Percentiles rank a stretch among this genome's conserved stretches.
Evolutionary conservation across 371 early-diverging fungal genomes (phyloP).

Genomic region (Haplosporangium sp.): DNA sequence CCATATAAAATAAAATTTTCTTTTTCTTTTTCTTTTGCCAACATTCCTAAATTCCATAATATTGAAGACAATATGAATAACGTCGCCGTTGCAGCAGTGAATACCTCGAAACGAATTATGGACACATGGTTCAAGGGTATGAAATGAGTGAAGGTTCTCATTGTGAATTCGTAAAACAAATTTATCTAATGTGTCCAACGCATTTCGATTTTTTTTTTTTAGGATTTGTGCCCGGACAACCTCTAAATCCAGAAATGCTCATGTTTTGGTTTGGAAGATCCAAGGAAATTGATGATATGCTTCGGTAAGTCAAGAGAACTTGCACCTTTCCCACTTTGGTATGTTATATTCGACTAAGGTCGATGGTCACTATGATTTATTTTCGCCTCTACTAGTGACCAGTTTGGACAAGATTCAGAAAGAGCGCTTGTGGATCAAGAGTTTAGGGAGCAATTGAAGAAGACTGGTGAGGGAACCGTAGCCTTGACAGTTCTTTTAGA

Average conservation of each 20-base stretch:
- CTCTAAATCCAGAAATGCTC: slow-evolving; percentile 18
- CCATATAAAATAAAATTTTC: neutral
- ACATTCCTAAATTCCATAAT: neutral
- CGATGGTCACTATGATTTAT: too few relatives aligned
- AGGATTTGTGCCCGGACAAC: slow-evolving; percentile 52
- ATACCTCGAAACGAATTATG: slow-evolving; percentile 39
- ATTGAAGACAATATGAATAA: slow-evolving; percentile 3
- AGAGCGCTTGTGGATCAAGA: slow-evolving; percentile 32
- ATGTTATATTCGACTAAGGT: too few relatives aligned
- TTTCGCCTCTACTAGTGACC: slow-evolving; percentile 8
- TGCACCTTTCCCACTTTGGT: neutral
- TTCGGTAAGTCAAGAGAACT: slow-evolving; percentile 22
- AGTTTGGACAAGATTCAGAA: slow-evolving; percentile 41
- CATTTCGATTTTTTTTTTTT: too few relatives aligned
- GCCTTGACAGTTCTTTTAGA: slow-evolving; percentile 65
- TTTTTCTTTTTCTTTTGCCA: neutral
- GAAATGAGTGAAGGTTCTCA: neutral
- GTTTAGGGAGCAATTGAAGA: slow-evolving; percentile 24
- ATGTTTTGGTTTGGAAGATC: slow-evolving; percentile 34
- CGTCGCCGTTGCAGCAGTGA: slow-evolving; percentile 19
- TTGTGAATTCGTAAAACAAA: too few relatives aligned
- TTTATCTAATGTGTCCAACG: too few relatives aligned
- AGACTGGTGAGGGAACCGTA: slow-evolving; percentile 57
- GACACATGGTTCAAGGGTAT: slow-evolving; percentile 56
- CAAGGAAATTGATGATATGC: slow-evolving; percentile 39